Conservation (phyloP, 2,329 filamentous ascomycete species). For the Domatiomyces catenatus region DNA sequence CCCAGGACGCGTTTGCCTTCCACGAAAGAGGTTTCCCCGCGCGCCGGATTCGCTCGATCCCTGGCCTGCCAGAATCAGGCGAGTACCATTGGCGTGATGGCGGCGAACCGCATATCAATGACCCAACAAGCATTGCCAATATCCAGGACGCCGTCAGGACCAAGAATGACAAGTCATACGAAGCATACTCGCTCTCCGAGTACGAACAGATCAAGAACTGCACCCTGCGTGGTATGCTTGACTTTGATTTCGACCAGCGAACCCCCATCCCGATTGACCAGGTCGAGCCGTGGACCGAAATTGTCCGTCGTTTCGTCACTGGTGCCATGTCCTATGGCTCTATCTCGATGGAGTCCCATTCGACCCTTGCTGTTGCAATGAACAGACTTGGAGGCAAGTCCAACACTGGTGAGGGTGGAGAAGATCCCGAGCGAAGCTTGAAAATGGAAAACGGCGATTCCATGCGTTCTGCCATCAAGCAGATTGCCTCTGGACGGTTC, state of each 20-base stretch:
- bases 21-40: constrained; percentile 87
- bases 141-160: constrained; percentile 91
- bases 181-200: constrained; percentile 82
- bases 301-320: constrained; percentile 89
- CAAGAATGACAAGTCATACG: constrained; percentile 97
- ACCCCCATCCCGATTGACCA: constrained; percentile 83
- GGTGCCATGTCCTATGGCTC: constrained; percentile 98
- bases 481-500: constrained; percentile 89
- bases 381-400: constrained; percentile 93
- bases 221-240: constrained; percentile 81
- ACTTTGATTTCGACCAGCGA: constrained; percentile 86
- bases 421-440: constrained; percentile 80
- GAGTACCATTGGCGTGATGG: constrained; percentile 98
- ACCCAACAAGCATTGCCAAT: constrained; percentile 86
- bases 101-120: constrained; percentile 88
- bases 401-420: constrained; percentile 93
- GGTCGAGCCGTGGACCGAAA: constrained; percentile 96
- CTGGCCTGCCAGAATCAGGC: constrained; percentile 76
- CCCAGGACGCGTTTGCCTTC: constrained; percentile 84
- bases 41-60: constrained; percentile 57
- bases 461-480: constrained; percentile 95
- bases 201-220: constrained; percentile 96
- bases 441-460: constrained; percentile 82
- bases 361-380: constrained; percentile 89
- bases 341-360: constrained; percentile 97